phyloP scores from a whole-genome alignment of 2,329 filamentous ascomycete species.

The Pyrenophora tritici-repentis region DNA sequence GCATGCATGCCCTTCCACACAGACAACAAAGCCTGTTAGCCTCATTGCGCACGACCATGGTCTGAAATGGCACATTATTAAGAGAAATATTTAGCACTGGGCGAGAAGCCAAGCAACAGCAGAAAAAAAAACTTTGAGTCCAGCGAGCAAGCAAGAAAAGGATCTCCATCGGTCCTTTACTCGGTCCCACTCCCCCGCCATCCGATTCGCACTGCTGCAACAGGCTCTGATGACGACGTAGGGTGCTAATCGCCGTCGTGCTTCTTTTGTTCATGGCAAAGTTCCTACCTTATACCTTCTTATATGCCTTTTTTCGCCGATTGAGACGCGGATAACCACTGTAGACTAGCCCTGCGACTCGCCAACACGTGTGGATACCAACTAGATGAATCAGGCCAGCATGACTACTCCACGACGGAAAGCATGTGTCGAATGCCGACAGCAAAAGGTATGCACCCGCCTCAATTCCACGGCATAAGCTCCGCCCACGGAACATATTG shows the following conservation, averaged over 20 bases:
- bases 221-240: constrained; percentile 42
- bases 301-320: constrained; percentile 36
- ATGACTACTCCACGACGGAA: constrained; percentile 45
- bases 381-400: constrained; percentile 25
- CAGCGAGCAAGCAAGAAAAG: constrained; percentile 16
- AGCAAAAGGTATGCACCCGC: constrained; percentile 42
- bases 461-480: constrained; percentile 4
- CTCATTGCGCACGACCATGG: constrained; percentile 19
- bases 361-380: constrained; percentile 28
- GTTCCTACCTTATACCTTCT: constrained; percentile 24
- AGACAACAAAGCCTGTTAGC: constrained; percentile 30
- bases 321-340: constrained; percentile 22
- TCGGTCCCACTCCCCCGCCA: constrained; percentile 41
- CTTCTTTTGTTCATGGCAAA: constrained; percentile 25
- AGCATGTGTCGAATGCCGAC: constrained; percentile 46
- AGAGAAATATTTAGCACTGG: constrained; percentile 28
- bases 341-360: constrained; percentile 25
- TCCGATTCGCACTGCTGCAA: constrained; percentile 37
- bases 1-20: constrained; percentile 28
- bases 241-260: constrained; percentile 28
- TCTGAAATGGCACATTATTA: constrained; percentile 29
- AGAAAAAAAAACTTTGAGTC: constrained; percentile 21
- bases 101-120: constrained; percentile 13
- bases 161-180: constrained; percentile 32
- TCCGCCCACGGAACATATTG: constrained; percentile 2